Conservation (phyloP, 208 protist species). For the Crithidia sp. region DNA sequence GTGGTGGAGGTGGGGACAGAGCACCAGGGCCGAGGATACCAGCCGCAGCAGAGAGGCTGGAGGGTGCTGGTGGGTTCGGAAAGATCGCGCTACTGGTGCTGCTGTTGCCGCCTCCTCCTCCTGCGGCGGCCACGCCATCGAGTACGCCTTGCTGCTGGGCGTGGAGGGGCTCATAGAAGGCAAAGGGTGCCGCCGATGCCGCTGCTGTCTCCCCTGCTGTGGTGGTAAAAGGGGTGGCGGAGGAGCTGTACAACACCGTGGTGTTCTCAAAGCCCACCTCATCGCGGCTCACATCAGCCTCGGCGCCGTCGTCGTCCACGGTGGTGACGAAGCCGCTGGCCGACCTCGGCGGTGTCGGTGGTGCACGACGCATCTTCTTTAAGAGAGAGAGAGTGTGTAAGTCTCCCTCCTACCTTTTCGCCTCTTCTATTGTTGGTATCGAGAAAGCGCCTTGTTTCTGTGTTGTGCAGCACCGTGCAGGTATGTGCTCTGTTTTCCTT, state of each 20-base stretch:
- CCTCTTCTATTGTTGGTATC: too few species aligned
- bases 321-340: not conserved
- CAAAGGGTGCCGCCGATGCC: constrained; percentile 1
- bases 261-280: constrained; percentile 31
- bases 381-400: not conserved
- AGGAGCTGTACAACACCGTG: constrained; percentile 15
- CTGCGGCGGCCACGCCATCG: not conserved
- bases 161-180: constrained; percentile 16
- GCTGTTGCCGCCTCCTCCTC: not conserved
- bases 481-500: too few species aligned
- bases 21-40: constrained; percentile 4
- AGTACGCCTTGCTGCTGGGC: constrained; percentile 11
- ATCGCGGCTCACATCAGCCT: not conserved
- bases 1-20: not conserved
- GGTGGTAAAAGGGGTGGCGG: not conserved
- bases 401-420: too few species aligned
- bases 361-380: constrained; percentile 1
- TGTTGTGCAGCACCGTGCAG: too few species aligned
- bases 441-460: too few species aligned
- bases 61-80: too few species aligned
- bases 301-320: not conserved
- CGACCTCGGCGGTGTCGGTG: not conserved
- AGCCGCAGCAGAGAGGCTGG: not conserved
- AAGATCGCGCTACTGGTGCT: constrained; percentile 1
- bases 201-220: not conserved